Conservation (phyloP, 2,329 filamentous ascomycete species). For the Colletotrichum graminicola region DNA sequence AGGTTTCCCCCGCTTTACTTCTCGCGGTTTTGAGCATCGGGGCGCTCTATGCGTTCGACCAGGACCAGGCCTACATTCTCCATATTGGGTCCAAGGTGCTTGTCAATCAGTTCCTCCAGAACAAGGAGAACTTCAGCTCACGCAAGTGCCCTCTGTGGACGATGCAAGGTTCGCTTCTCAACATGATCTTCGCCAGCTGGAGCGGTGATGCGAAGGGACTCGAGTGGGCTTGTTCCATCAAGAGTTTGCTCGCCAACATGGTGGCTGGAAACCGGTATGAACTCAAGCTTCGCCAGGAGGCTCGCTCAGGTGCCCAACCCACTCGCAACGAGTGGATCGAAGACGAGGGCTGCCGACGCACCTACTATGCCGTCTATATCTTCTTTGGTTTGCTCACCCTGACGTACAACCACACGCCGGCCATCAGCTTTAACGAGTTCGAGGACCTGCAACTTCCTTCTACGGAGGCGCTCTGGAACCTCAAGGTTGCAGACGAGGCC, state of each 20-base stretch:
- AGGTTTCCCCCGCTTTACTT: slow-evolving; percentile 84
- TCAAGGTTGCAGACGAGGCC: slow-evolving; percentile 81
- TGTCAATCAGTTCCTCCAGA: slow-evolving; percentile 95
- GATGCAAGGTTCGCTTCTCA: slow-evolving; percentile 95
- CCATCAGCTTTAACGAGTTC: slow-evolving; percentile 98
- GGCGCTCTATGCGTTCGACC: slow-evolving; percentile 95
- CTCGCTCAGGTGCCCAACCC: slow-evolving; percentile 80
- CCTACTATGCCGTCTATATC: slow-evolving; percentile 98
- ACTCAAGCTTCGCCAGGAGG: slow-evolving; percentile 91
- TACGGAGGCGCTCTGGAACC: slow-evolving; percentile 94
- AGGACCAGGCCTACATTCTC: slow-evolving; percentile 95
- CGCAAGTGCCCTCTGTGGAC: slow-evolving; percentile 97
- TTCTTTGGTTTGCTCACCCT: slow-evolving; percentile 96
- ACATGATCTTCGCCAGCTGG: slow-evolving; percentile 99
- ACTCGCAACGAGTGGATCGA: slow-evolving; percentile 94
- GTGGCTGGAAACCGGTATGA: slow-evolving; percentile 97
- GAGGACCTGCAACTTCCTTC: slow-evolving; percentile 93
- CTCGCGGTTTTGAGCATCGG: slow-evolving; percentile 95
- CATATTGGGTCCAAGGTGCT: slow-evolving; percentile 98
- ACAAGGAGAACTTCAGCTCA: slow-evolving; percentile 99
- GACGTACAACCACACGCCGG: slow-evolving; percentile 97
- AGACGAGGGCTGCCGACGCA: slow-evolving; percentile 95
- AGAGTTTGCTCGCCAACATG: slow-evolving; percentile 98
- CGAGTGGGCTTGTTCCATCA: slow-evolving; percentile 99
- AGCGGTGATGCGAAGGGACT: slow-evolving; percentile 97